These are phyloP conservation scores for Cyberlindnera sargentensis DNA, from an alignment of 805 yeast genomes.

Conservation along the genomic window DNA sequence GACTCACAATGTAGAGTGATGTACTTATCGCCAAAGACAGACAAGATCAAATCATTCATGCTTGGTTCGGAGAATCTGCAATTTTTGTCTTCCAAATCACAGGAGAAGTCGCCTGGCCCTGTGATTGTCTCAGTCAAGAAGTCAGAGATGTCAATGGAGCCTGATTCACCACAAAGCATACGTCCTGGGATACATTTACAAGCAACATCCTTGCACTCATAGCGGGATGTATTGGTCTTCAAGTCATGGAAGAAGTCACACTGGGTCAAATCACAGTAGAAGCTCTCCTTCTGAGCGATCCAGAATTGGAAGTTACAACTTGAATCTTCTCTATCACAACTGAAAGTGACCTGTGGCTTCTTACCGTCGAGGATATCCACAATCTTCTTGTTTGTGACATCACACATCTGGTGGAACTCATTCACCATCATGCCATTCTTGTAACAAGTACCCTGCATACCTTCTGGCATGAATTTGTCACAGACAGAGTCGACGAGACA, in stretches of 20 bases:
- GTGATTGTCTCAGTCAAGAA: slow-evolving; percentile 81
- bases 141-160: slow-evolving; percentile 91
- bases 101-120: slow-evolving; percentile 91
- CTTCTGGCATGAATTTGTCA: slow-evolving; percentile 82
- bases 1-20: slow-evolving; percentile 76
- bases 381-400: slow-evolving; percentile 86
- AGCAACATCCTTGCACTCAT: slow-evolving; percentile 67
- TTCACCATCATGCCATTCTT: slow-evolving; percentile 77
- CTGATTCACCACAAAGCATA: slow-evolving; percentile 90
- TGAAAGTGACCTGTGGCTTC: slow-evolving; percentile 86
- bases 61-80: slow-evolving; percentile 92
- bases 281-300: slow-evolving; percentile 87
- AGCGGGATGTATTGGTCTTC: slow-evolving; percentile 58
- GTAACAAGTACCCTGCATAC: slow-evolving; percentile 82
- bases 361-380: slow-evolving; percentile 71
- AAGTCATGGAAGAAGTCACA: slow-evolving; percentile 69
- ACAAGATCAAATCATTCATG: slow-evolving; percentile 84
- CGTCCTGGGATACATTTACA: slow-evolving; percentile 90
- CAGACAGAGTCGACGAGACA: slow-evolving; percentile 72
- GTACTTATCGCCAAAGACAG: slow-evolving; percentile 92
- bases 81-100: slow-evolving; percentile 53
- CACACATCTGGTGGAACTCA: slow-evolving; percentile 83
- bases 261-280: slow-evolving; percentile 74
- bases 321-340: slow-evolving; percentile 63
- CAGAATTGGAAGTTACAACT: slow-evolving; percentile 90